Conservation (phyloP, 2,329 filamentous ascomycete genomes). For the Teratosphaeria viscida region DNA sequence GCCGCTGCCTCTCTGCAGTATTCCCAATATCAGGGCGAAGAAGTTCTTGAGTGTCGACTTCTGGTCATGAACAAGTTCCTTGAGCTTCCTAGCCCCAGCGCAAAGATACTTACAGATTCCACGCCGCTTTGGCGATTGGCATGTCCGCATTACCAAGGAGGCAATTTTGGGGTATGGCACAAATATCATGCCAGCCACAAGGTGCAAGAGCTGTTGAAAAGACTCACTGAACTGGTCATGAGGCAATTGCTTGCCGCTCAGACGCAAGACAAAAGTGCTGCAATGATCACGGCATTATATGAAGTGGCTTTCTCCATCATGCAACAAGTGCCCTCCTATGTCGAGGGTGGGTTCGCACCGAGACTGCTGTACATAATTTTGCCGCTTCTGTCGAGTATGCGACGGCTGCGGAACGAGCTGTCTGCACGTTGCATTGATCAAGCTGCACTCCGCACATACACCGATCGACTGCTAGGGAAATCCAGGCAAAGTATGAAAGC, state of each 20-base stretch:
- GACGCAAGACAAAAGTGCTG: not conserved
- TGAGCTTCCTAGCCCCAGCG: not conserved
- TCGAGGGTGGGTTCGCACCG: not conserved
- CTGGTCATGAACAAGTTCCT: conserved; percentile 1
- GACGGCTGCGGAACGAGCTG: not conserved
- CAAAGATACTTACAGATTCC: not conserved
- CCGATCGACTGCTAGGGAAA: not conserved
- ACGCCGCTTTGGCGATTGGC: not conserved
- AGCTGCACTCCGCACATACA: not conserved
- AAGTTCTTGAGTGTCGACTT: not conserved
- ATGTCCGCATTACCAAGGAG: not conserved
- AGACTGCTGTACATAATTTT: not conserved
- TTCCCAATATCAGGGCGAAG: not conserved
- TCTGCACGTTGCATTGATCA: not conserved
- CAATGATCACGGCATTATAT: not conserved
- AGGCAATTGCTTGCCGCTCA: not conserved
- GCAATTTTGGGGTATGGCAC: not conserved
- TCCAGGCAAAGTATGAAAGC: not conserved
- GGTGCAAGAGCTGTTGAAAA: not conserved
- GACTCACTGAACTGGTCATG: not conserved
- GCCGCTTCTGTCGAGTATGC: not conserved
- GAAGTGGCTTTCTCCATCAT: not conserved
- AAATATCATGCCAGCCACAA: not conserved
- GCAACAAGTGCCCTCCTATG: not conserved
- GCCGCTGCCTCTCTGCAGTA: not conserved